Base-by-base conservation (phyloP, 1,139 yeast species). In the Pichia sp. region DNA sequence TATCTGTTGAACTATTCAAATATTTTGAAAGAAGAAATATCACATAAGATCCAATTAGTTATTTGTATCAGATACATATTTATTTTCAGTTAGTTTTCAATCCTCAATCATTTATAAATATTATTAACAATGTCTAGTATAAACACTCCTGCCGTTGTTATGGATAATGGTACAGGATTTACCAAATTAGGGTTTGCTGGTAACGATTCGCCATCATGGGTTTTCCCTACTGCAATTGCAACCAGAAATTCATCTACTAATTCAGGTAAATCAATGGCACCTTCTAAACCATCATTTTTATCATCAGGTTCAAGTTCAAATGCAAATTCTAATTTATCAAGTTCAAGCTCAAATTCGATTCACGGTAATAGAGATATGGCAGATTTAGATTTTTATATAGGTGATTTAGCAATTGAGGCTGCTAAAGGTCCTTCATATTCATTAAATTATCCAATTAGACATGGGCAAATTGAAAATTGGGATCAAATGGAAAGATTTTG, bases 401-500 rank as follows among this genome's bases (percentile, higher is more conserved):
- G 99, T 34, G 92, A 92, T 61, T 97, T 90, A 66, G 99, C 98
- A 1, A 65, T 92, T 39, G 79, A 77, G 45, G 96, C 96, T 11
- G 84, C 97, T 18, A 84, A 80, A 64, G 95, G 96, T 3, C 89
- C 95, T 27, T 84, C 88, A 46, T 94, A 92, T 67, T 86, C 92
- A 41, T 73, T 94, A 54, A 80, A 81, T 55, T 92, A 92, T 63
- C 99, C 99, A 25, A 88, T 92, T 56, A 85, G 87, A 66, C 98
- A 92, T 64, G 99, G 99, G 28, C 98, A 92, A 71, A 84, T 92
- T 56, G 98, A 92, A 67, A 89, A 92, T 66, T 92, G 99, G 99
- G 98, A 94, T 70, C 97, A 92, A 66, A 92, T 92, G 99, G 99
- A 92, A 68, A 77, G 98, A 65, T 90, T 89, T 68, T 92, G 99